Base-by-base conservation (phyloP, 352 stramenopile genomes). In the Pythium plurisporium region DNA sequence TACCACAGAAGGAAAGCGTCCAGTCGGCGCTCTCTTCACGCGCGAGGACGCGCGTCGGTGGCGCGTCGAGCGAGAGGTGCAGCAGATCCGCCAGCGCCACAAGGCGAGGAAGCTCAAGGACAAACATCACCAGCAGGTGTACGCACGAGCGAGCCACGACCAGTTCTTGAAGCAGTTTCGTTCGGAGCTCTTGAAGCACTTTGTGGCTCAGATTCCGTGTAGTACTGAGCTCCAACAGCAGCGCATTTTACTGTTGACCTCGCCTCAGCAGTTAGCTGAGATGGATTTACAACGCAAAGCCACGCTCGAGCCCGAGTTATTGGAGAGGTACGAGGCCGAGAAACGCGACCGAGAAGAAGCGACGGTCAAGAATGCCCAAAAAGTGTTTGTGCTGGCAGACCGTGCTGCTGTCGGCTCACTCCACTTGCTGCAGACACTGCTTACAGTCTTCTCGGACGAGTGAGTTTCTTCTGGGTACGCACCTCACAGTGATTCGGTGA, bases 341-440 rank as follows among this genome's bases (percentile, higher is more conserved):
- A 55, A 76, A 22, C 52, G 22, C 23, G 17, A 46, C 0, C 44
- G 25, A 1, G 30, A 55, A 19, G 50, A 65, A 20, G 49, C 67
- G 8, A 72, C 62, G 4, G 27, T 69, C 15, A 70, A 66, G n/a
- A 82, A 74, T 22, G 67, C 83, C 14, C 62, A 73, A 14, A 80
- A 81, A 17, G 68, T 83, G 10, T 90, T 89, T 55, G 59, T 68
- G 2, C 37, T 79, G 10, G 59, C 73, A 0, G 76, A 89, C 46
- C 63, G 69, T 25, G 55, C 40, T 11, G 74, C 55, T 1, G 38
- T 47, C 3, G 79, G 75, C 2, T 75, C 67, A 19, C 33, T 90
- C 0, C 75, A 87, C 17, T 55, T 88, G 33, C 57, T 90, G 12
- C 78, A 86, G 27, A 62, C 82, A 11, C 37, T 90, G 8, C 80